phyloP scores from a whole-genome alignment of 352 stramenopile genomes.

The Globisporangium radiosum region DNA sequence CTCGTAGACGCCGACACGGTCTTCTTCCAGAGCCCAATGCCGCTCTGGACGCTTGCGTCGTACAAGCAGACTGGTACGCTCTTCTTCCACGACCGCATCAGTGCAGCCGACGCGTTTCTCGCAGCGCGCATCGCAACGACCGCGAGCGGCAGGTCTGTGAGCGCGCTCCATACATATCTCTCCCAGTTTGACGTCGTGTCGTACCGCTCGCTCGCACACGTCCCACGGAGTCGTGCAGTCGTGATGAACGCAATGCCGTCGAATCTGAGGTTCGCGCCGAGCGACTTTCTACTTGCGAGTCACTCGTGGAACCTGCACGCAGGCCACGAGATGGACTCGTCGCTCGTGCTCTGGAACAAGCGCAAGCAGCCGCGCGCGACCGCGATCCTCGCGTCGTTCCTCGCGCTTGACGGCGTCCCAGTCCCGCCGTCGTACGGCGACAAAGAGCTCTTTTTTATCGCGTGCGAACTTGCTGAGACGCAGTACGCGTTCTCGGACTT shows the following conservation, averaged over 20 bases:
- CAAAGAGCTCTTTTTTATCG: conserved; percentile 78
- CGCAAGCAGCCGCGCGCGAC: conserved; percentile 54
- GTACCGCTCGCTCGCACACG: conserved; percentile 27
- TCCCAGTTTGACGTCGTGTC: conserved; percentile 40
- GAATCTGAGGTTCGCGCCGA: conserved; percentile 34
- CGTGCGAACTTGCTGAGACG: conserved; percentile 59
- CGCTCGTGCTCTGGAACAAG: conserved; percentile 73
- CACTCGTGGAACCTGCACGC: conserved; percentile 60
- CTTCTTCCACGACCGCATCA: conserved; percentile 51
- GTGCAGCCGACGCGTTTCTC: conserved; percentile 34
- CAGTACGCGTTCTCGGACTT: conserved; percentile 65
- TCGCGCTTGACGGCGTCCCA: conserved; percentile 28
- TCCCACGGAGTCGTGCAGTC: conserved; percentile 13
- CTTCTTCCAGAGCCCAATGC: conserved; percentile 51
- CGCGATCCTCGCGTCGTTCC: conserved; percentile 51
- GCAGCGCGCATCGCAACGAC: conserved; percentile 18
- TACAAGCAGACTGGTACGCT: conserved; percentile 47
- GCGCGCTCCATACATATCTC: conserved; percentile 43
- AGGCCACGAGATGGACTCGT: conserved; percentile 72
- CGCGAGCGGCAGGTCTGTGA: conserved; percentile 17
- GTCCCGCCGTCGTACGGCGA: conserved; percentile 53
- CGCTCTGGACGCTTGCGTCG: conserved; percentile 45
- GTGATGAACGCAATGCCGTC: conserved; percentile 19
- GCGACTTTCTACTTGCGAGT: conserved; percentile 42
- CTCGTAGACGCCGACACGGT: conserved; percentile 67